These are phyloP conservation scores for Claviceps pazoutovae DNA, from an alignment of 2,329 filamentous ascomycete genomes.

Conservation along the genomic window DNA sequence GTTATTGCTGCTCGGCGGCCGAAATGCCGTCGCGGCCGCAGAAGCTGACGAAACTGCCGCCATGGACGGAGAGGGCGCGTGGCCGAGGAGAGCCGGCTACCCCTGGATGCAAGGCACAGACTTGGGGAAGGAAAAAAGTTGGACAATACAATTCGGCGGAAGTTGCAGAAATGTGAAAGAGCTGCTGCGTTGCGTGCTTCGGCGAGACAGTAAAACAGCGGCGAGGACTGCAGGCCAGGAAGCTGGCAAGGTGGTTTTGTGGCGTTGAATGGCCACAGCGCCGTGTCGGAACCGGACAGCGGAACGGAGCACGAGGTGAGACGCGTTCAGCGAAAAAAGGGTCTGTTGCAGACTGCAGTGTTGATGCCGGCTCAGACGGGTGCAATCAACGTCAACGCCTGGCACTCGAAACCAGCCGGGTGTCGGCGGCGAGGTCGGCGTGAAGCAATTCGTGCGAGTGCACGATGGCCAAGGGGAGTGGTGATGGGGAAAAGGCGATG, in stretches of 20 bases:
- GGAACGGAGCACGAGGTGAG: not conserved
- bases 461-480: not conserved
- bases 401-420: slow-evolving; percentile 1
- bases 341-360: not conserved
- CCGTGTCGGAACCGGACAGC: not conserved
- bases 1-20: slow-evolving; percentile 35
- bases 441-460: slow-evolving; percentile 1
- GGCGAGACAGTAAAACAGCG: no score
- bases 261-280: not conserved
- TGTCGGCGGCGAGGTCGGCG: slow-evolving; percentile 1
- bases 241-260: not conserved
- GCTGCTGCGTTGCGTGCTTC: not conserved
- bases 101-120: slow-evolving; percentile 6
- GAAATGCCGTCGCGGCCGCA: slow-evolving; percentile 32
- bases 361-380: not conserved
- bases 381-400: not conserved
- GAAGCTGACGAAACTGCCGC: slow-evolving; percentile 38
- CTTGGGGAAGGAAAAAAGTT: not conserved
- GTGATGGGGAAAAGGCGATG: not conserved
- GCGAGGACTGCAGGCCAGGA: not conserved
- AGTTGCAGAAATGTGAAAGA: not conserved
- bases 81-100: slow-evolving; percentile 14
- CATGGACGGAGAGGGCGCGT: slow-evolving; percentile 23
- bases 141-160: not conserved
- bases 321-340: not conserved